Base-by-base conservation (phyloP, 345 rosid genomes). In the Acer saccharum region DNA sequence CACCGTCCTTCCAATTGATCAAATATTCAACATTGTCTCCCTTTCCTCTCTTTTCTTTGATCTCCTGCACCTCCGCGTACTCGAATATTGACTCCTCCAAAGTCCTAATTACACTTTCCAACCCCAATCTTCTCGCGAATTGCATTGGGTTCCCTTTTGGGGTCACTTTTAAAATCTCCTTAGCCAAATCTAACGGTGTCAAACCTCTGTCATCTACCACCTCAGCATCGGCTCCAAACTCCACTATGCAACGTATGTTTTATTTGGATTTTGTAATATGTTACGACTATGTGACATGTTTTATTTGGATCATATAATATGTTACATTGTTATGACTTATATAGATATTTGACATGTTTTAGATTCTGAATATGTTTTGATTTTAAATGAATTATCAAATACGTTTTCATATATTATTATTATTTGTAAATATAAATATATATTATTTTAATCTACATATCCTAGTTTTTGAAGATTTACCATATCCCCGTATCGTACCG, bases 71-170 rank as follows among this genome's bases (percentile, higher is more conserved):
- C 93, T 93, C 94, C 0, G 90, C 97, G 83, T 85, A 93, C 85
- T 95, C 96, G 85, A 81, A 93, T 65, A 91, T 75, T 12, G 79
- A 84, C 52, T 83, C 90, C 76, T 93, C 94, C 20, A 92, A 72
- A 0, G 80, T 27, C 21, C 71, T 84, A 1, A 91, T 74, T 63
- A 92, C 97, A 50, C 79, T 88, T 73, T 95, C 98, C 10, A 93
- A 72, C 85, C 97, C 99, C 77, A 95, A 35, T 66, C 99, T 84
- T 77, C 94, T 84, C 1, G 84, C 92, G 44, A 93, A 89, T 67
- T 92, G 96, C 91, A 88, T 76, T 11, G 94, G 96, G 29, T 93
- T 91, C 71, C 98, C 97, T 41, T 88, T 94, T 0, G 97, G 96
- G 5, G 96, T 95, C 77, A 86, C 91, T 48, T 83, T 88, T 69